These are phyloP conservation scores for Zygoascus bituminiphila DNA, from an alignment of 805 yeast species.

Conservation along the genomic window DNA sequence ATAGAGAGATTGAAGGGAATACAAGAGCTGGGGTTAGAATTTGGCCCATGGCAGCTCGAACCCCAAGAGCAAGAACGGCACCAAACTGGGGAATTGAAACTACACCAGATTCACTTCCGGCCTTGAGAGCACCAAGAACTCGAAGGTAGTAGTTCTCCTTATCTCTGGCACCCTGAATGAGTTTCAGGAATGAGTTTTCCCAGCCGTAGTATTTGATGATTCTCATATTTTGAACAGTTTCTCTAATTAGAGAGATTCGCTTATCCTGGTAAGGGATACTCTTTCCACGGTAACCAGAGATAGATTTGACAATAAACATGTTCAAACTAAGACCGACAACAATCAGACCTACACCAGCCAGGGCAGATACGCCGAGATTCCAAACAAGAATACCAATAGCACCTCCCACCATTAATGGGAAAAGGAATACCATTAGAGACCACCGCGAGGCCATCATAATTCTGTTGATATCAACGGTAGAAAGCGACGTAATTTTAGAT, in stretches of 20 bases:
- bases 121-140: constrained; percentile 55
- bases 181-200: constrained; percentile 63
- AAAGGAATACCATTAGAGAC: constrained; percentile 49
- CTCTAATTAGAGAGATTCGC: constrained; percentile 69
- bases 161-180: constrained; percentile 43
- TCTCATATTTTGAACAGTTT: constrained; percentile 67
- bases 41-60: constrained; percentile 37
- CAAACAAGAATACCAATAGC: constrained; percentile 50
- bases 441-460: constrained; percentile 61
- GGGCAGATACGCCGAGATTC: constrained; percentile 56
- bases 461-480: constrained; percentile 66
- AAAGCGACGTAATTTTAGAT: constrained; percentile 57
- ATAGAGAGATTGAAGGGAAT: constrained; percentile 63
- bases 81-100: constrained; percentile 59
- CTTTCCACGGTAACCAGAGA: constrained; percentile 43
- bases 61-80: constrained; percentile 51
- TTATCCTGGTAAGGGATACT: constrained; percentile 54
- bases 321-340: constrained; percentile 27
- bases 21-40: constrained; percentile 47
- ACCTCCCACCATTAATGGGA: constrained; percentile 52
- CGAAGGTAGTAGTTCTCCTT: constrained; percentile 54
- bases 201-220: constrained; percentile 79
- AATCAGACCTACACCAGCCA: constrained; percentile 50
- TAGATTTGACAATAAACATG: constrained; percentile 20
- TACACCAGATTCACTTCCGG: constrained; percentile 55